Evolutionary conservation across 2,329 filamentous ascomycete species (phyloP).

Genomic region (Alternaria solani): DNA sequence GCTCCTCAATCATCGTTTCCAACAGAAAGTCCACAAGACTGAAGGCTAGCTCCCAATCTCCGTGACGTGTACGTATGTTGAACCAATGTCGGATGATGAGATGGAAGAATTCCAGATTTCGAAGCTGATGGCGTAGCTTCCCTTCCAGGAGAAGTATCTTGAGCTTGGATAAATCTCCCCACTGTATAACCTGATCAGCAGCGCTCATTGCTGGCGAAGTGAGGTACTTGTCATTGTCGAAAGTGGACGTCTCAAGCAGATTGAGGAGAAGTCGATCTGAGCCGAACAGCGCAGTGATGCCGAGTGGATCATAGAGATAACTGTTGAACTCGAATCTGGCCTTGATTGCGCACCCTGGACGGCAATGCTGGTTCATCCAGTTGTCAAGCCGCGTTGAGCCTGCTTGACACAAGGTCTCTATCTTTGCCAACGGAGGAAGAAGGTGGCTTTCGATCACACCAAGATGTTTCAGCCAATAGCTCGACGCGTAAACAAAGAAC

Average conservation of each 20-base stretch:
- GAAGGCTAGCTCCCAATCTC: background rate
- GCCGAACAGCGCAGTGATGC: background rate
- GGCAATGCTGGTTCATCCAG: background rate
- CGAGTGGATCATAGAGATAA: background rate
- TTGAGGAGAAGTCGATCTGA: background rate
- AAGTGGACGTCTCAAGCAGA: background rate
- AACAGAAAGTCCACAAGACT: background rate
- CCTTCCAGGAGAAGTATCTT: background rate
- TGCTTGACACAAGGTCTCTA: background rate
- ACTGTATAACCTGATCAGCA: background rate
- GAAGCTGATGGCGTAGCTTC: background rate
- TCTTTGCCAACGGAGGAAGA: background rate
- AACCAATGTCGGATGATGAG: background rate
- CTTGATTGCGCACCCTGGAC: background rate
- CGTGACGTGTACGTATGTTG: background rate
- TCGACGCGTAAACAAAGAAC: background rate
- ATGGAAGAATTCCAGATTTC: background rate
- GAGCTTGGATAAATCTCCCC: background rate
- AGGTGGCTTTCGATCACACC: background rate
- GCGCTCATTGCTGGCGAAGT: background rate
- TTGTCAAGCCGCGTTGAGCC: background rate
- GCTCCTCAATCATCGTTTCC: background rate
- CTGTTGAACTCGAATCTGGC: background rate
- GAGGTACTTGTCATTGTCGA: background rate
- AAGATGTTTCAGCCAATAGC: background rate